These are phyloP conservation scores for Trifolium pratense DNA, from an alignment of 306 rosid species.

Conservation along the genomic window DNA sequence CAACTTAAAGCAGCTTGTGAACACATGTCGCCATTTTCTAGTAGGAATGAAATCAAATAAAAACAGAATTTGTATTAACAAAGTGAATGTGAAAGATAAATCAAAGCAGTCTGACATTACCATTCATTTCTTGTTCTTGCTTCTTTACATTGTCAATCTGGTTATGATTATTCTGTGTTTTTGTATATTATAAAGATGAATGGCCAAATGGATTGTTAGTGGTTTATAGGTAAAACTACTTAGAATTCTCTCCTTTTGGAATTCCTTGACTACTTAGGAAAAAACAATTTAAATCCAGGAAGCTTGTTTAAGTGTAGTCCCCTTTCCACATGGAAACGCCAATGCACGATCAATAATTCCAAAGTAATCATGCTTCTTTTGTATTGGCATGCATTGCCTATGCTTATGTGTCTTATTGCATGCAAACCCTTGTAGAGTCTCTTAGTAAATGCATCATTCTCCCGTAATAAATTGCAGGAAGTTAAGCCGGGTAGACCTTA, in stretches of 20 bases:
- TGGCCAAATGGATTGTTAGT: not conserved
- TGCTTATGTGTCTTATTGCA: not conserved
- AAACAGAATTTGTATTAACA: not conserved
- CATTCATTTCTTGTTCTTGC: not conserved
- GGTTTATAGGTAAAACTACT: not conserved
- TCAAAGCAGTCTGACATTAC: not conserved
- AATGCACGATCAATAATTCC: too few species aligned
- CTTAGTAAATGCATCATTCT: too few species aligned
- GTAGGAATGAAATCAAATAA: not conserved
- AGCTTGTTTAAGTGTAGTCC: not conserved
- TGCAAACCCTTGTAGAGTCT: not conserved
- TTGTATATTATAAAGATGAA: not conserved
- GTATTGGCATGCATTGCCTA: too few species aligned
- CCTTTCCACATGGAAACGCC: not conserved
- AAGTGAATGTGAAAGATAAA: not conserved
- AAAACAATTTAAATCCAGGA: not conserved
- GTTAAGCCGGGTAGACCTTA: not conserved
- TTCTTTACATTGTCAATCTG: not conserved
- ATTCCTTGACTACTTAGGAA: not conserved
- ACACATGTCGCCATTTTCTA: not conserved
- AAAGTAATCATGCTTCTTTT: too few species aligned
- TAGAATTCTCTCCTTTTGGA: not conserved
- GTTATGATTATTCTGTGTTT: conserved; percentile 1
- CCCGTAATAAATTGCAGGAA: not conserved
- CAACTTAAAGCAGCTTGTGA: not conserved